Conservation (phyloP, 345 rosid species). For the Turnera subulata region DNA sequence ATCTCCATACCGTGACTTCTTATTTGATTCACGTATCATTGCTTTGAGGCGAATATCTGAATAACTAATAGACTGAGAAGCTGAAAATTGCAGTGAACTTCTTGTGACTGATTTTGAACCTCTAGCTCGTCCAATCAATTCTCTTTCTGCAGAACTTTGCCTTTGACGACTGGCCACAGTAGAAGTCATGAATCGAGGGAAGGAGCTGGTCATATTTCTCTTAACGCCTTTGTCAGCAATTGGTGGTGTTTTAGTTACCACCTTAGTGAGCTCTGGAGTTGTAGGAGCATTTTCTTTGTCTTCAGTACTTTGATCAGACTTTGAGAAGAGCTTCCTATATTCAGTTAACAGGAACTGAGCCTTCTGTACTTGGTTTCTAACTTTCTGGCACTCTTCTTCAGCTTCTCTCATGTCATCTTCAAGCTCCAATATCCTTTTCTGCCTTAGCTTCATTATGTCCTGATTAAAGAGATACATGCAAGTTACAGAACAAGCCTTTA, state of each 20-base stretch:
- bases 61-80: slow-evolving; percentile 58
- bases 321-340: slow-evolving; percentile 48
- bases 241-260: slow-evolving; percentile 28
- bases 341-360: slow-evolving; percentile 47
- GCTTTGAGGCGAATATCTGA: slow-evolving; percentile 52
- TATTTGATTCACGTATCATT: slow-evolving; percentile 39
- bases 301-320: slow-evolving; percentile 24
- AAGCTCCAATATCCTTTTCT: slow-evolving; percentile 48
- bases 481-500: slow-evolving; percentile 4
- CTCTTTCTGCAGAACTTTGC: slow-evolving; percentile 54
- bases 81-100: slow-evolving; percentile 44
- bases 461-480: slow-evolving; percentile 18
- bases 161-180: slow-evolving; percentile 88
- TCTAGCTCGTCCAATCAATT: slow-evolving; percentile 32
- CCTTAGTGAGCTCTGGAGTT: slow-evolving; percentile 24
- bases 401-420: slow-evolving; percentile 61
- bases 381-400: slow-evolving; percentile 45
- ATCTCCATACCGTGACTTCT: slow-evolving; percentile 35
- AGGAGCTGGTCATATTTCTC: slow-evolving; percentile 20
- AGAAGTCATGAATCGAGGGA: slow-evolving; percentile 81
- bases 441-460: slow-evolving; percentile 56
- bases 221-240: slow-evolving; percentile 30
- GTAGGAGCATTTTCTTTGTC: slow-evolving; percentile 28
- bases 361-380: slow-evolving; percentile 39
- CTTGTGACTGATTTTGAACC: slow-evolving; percentile 36